Conservation (phyloP, 371 early-diverging fungal genomes). For the Apophysomyces variabilis region DNA sequence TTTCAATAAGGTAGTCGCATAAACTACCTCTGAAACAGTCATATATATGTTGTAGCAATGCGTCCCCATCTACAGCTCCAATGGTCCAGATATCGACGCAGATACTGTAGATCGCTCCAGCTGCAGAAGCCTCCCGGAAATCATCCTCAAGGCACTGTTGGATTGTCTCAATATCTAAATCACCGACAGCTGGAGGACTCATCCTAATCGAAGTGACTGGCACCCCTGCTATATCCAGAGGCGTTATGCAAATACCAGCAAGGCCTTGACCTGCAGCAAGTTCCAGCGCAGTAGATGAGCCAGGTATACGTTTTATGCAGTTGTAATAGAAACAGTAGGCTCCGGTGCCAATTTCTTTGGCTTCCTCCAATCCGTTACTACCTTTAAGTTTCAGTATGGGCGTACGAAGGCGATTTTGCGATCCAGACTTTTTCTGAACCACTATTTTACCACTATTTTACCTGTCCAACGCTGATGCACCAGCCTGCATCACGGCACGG, state of each 20-base stretch:
- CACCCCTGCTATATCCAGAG: constrained; percentile 49
- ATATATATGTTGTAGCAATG: constrained; percentile 57
- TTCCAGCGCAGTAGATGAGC: constrained; percentile 40
- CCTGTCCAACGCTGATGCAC: background rate
- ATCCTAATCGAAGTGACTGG: constrained; percentile 35
- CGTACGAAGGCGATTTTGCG: no score
- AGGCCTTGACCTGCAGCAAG: constrained; percentile 70
- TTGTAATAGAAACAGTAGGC: constrained; percentile 51
- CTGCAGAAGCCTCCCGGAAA: constrained; percentile 32
- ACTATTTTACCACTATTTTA: background rate
- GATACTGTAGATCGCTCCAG: constrained; percentile 44
- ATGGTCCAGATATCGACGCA: constrained; percentile 75
- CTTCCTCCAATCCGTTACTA: constrained; percentile 12
- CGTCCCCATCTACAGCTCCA: constrained; percentile 62
- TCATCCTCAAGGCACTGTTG: constrained; percentile 39
- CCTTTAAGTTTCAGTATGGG: background rate
- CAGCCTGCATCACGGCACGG: constrained; percentile 11
- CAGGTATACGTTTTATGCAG: constrained; percentile 47
- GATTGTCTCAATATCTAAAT: constrained; percentile 38
- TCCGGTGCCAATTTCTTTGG: constrained; percentile 23
- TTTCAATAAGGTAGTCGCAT: constrained; percentile 78
- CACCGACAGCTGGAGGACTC: constrained; percentile 13
- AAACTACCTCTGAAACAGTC: constrained; percentile 66
- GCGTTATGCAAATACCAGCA: constrained; percentile 69
- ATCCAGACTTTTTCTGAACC: background rate